Evolutionary conservation across 768 basidiomycete genomes (phyloP).

Genomic region (Trametes cubensis): DNA sequence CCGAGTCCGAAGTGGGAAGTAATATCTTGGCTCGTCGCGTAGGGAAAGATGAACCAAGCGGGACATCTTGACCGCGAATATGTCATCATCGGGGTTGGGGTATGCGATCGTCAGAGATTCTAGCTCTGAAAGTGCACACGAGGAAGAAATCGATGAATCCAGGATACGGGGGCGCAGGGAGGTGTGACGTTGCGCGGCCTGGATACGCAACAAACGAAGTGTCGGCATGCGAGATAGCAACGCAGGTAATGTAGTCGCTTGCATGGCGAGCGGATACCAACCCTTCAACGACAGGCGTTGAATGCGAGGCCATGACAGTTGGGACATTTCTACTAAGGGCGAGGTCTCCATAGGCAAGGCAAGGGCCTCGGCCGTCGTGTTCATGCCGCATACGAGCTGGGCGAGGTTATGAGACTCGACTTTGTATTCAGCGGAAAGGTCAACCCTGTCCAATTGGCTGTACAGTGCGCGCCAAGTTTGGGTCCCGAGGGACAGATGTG

Average conservation of each 20-base stretch:
- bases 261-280: background rate
- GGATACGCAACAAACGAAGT: background rate
- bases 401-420: too few species aligned
- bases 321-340: background rate
- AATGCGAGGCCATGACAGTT: background rate
- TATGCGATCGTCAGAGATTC: conserved; percentile 2
- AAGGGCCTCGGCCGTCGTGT: background rate
- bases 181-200: background rate
- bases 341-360: background rate
- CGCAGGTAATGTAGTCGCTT: background rate
- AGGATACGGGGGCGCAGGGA: background rate
- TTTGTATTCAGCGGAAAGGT: too few species aligned
- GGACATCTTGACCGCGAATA: background rate
- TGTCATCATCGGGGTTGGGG: conserved; percentile 4
- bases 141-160: background rate
- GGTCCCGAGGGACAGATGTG: too few species aligned
- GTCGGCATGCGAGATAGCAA: background rate
- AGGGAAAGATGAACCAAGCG: conserved; percentile 1
- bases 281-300: background rate
- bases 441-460: too few species aligned
- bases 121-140: background rate
- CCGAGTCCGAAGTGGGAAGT: background rate
- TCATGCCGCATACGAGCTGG: background rate
- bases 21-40: conserved; percentile 1
- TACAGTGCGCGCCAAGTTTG: too few species aligned